Evolutionary conservation across 805 yeast species (phyloP).

Genomic region (Schwanniomyces occidentalis): DNA sequence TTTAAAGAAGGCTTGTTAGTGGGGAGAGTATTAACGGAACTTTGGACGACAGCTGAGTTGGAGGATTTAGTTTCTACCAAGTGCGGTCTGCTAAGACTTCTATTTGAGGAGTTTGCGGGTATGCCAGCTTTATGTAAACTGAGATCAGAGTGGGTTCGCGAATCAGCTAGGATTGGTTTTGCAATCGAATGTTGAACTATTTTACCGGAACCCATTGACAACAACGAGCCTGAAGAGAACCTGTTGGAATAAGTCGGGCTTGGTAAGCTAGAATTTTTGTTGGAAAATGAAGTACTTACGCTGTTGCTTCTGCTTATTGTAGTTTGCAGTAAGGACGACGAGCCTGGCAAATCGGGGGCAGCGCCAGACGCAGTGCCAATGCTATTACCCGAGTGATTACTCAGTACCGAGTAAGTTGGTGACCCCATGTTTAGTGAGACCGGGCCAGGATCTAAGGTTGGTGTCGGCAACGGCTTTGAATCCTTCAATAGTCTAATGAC

Average conservation of each 20-base stretch:
- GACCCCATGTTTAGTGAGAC: constrained; percentile 18
- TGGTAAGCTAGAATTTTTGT: constrained; percentile 11
- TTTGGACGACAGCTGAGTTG: constrained; percentile 6
- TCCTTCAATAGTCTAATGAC: constrained; percentile 63
- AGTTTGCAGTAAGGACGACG: neutral
- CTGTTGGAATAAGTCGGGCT: constrained; percentile 34
- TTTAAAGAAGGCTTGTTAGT: constrained; percentile 17
- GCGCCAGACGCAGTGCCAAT: neutral
- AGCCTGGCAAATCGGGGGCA: neutral
- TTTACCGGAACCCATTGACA: constrained; percentile 45
- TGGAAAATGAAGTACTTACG: constrained; percentile 4
- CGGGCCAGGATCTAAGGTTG: constrained; percentile 47
- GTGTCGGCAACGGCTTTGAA: constrained; percentile 67
- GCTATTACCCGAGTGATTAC: neutral
- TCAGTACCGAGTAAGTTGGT: constrained; percentile 21
- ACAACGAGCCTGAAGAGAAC: constrained; percentile 36
- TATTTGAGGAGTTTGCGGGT: constrained; percentile 8
- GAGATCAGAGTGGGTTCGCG: constrained; percentile 13
- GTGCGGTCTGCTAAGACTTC: constrained; percentile 19
- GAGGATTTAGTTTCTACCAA: constrained; percentile 23
- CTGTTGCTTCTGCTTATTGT: constrained; percentile 11
- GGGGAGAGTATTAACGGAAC: neutral
- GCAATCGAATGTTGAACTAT: constrained; percentile 29
- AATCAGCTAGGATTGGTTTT: constrained; percentile 14
- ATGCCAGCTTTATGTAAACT: constrained; percentile 1